Conservation (phyloP, 371 early-diverging fungal genomes). For the Coemansia sp. region DNA sequence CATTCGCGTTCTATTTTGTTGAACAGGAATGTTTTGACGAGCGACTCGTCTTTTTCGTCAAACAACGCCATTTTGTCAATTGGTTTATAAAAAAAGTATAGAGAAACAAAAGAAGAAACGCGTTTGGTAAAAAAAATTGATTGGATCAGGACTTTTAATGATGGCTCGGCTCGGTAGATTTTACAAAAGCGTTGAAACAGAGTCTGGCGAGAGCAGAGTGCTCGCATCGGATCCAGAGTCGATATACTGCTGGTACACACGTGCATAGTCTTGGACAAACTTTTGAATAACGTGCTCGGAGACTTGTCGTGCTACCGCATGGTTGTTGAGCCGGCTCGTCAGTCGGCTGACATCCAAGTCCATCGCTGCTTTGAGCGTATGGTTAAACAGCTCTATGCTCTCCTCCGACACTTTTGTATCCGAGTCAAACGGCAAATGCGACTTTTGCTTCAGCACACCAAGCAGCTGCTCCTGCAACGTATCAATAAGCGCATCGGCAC, state of each 20-base stretch:
- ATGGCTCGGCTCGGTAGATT: not conserved
- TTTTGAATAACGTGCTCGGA: not conserved
- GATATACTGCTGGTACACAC: conserved; percentile 1
- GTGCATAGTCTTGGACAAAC: conserved; percentile 11
- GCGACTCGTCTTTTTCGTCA: conserved; percentile 39
- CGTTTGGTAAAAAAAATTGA: not conserved
- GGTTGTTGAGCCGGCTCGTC: conserved; percentile 13
- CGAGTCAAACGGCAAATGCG: conserved; percentile 22
- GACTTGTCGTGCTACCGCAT: not conserved
- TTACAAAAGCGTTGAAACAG: not conserved
- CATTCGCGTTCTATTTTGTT: conserved; percentile 46
- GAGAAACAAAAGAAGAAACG: not conserved
- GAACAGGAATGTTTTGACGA: conserved; percentile 38
- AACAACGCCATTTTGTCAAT: conserved; percentile 34
- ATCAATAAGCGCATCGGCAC: not conserved
- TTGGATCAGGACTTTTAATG: not conserved
- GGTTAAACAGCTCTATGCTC: conserved; percentile 9
- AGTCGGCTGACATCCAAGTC: conserved; percentile 17
- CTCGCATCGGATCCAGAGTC: not conserved
- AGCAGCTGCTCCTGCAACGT: conserved; percentile 10
- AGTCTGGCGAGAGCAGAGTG: not conserved
- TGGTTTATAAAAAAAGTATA: not conserved
- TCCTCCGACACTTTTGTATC: not conserved
- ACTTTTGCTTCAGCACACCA: conserved; percentile 13
- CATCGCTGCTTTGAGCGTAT: conserved; percentile 3